Base-by-base conservation (phyloP, 2,329 filamentous ascomycete species). In the Balansia obtecta region DNA sequence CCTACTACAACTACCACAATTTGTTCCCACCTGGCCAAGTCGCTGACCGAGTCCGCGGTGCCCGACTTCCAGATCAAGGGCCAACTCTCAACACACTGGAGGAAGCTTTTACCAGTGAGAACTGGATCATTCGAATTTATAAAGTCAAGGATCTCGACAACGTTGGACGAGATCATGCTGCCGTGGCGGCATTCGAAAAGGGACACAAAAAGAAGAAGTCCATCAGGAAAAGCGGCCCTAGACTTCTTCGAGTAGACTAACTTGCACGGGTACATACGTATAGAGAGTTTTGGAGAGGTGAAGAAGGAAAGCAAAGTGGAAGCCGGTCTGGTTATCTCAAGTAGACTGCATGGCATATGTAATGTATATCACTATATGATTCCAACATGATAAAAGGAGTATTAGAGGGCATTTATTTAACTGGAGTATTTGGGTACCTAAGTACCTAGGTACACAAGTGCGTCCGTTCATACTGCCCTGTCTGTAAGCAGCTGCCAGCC, bases 91-190 rank as follows among this genome's bases (percentile, higher is more conserved):
- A 85, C 69, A 93, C 85, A 4, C 71, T 98, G 45, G 93, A 98
- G 66, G 93, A 98, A 72, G 93, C 93, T 10, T 98, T 95, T 68
- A 98, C 94, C 50, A 95, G 88, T 63, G 93, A 98, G 76, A 98
- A 98, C 78, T 98, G 93, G 93, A 98, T 98, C 68, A 97, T 98
- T 65, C 81, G 93, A 56, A 96, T 98, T 64, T 98, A 96, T 79
- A 98, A 98, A 78, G 93, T 98, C 72, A 98, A 98, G 75, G 90
- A 95, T 61, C 82, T 96, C 53, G 93, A 98, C 73, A 97, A 97
- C 67, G 76, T 98, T 57, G 91, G 89, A 50, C 82, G 93, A 65
- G 88, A 95, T 61, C 91, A 96, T 65, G 79, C 79, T 5, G 68
- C 77, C 0, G 81, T 73, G 2, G 73, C 77, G 32, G 78, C 83